phyloP scores from a whole-genome alignment of 2,329 filamentous ascomycete genomes.

The Xylaria sp. region DNA sequence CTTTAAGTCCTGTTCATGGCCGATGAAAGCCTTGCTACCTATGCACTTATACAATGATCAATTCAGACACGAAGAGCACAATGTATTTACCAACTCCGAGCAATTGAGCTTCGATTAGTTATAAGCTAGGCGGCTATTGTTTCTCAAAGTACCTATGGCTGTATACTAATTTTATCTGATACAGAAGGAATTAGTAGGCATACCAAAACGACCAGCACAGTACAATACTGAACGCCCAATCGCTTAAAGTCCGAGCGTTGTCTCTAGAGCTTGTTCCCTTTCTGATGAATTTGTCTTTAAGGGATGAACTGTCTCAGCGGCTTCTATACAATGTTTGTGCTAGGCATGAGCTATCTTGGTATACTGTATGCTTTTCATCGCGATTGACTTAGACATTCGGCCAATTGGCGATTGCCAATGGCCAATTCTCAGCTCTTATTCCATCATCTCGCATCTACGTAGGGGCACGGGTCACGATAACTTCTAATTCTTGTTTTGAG shows the following conservation, averaged over 20 bases:
- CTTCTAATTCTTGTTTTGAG: background rate
- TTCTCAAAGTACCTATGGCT: background rate
- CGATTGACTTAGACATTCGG: constrained; percentile 3
- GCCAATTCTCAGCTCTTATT: constrained; percentile 15
- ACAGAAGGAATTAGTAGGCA: background rate
- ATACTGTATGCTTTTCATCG: background rate
- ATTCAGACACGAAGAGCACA: background rate
- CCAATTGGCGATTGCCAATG: constrained; percentile 9
- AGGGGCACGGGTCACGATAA: constrained; percentile 23
- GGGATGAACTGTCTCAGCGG: constrained; percentile 33
- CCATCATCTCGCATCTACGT: background rate
- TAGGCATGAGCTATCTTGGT: constrained; percentile 10
- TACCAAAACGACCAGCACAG: constrained; percentile 22
- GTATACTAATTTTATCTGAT: constrained; percentile 9
- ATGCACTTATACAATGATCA: background rate
- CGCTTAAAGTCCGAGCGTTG: constrained; percentile 14
- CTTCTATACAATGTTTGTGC: constrained; percentile 30
- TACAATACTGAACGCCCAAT: constrained; percentile 18
- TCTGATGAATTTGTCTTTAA: constrained; percentile 27
- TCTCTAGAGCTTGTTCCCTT: constrained; percentile 6
- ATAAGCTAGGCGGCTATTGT: background rate
- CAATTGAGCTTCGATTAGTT: background rate
- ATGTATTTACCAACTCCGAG: background rate
- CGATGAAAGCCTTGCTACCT: background rate
- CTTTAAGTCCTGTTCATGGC: background rate